Conservation (phyloP, 257 asterid genomes). For the Petunia secreta region DNA sequence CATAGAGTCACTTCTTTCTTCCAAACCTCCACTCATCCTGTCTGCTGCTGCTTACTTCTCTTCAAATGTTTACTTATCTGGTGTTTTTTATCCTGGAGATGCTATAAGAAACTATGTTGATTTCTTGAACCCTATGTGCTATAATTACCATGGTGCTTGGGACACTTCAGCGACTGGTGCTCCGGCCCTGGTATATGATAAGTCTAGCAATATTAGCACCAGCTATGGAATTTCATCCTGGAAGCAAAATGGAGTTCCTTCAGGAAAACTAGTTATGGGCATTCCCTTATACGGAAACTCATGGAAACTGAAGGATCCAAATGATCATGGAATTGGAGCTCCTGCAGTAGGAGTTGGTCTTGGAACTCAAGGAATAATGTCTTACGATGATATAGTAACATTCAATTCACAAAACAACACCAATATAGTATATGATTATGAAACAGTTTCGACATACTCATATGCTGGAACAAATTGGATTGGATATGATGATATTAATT, state of each 20-base stretch:
- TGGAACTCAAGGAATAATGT: constrained; percentile 52
- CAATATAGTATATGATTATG: constrained; percentile 46
- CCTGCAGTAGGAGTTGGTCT: constrained; percentile 62
- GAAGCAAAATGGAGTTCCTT: constrained; percentile 44
- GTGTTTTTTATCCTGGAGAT: constrained; percentile 35
- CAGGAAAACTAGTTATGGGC: constrained; percentile 59
- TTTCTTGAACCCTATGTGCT: constrained; percentile 54
- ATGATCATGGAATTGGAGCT: constrained; percentile 57
- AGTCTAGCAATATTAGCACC: constrained; percentile 55
- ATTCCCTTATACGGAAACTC: constrained; percentile 68
- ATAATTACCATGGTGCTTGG: constrained; percentile 59
- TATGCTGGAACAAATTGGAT: constrained; percentile 58
- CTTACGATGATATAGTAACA: constrained; percentile 40
- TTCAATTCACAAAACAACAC: constrained; percentile 50
- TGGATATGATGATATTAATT: constrained; percentile 57
- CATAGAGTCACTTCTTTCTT: constrained; percentile 36
- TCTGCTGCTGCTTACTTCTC: constrained; percentile 57
- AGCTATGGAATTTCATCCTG: constrained; percentile 58
- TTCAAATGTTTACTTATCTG: constrained; percentile 34
- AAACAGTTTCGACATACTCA: constrained; percentile 63
- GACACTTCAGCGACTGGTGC: constrained; percentile 51
- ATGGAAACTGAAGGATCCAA: constrained; percentile 62
- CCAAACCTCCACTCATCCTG: constrained; percentile 45
- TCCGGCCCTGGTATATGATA: constrained; percentile 54
- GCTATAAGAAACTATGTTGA: constrained; percentile 42